phyloP scores from a whole-genome alignment of 106 monocot species.

The Dendrobium nobile region DNA sequence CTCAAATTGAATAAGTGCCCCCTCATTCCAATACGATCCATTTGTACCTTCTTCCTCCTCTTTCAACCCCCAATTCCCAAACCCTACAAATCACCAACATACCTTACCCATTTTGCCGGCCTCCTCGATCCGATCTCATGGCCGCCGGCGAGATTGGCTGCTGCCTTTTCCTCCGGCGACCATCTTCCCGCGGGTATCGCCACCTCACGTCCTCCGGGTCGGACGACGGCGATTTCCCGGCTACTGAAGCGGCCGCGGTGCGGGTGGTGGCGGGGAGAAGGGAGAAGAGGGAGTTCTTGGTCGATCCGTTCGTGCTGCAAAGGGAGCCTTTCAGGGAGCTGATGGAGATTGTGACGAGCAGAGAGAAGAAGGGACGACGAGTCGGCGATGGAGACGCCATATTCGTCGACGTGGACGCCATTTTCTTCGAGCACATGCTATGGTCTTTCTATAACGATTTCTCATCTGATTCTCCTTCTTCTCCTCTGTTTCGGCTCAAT shows the following conservation, averaged over 20 bases:
- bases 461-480: constrained; percentile 17
- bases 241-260: constrained; percentile 22
- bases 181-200: constrained; percentile 42
- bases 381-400: constrained; percentile 21
- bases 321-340: constrained; percentile 51
- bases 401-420: constrained; percentile 59
- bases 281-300: constrained; percentile 60
- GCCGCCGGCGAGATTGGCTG: constrained; percentile 22
- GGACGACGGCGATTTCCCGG: not conserved
- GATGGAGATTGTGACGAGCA: constrained; percentile 33
- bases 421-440: constrained; percentile 83
- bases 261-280: constrained; percentile 66
- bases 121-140: not conserved
- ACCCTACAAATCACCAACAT: too few relatives aligned
- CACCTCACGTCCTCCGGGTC: constrained; percentile 16
- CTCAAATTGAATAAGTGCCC: not conserved
- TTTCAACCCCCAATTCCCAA: too few relatives aligned
- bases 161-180: constrained; percentile 48
- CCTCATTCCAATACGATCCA: too few relatives aligned
- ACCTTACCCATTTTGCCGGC: not conserved
- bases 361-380: constrained; percentile 8
- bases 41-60: too few relatives aligned
- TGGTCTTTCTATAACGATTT: constrained; percentile 53
- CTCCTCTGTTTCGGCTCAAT: constrained; percentile 45
- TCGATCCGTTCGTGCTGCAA: constrained; percentile 53